A percentile compares a stretch with the other conserved stretches of the same genome.
Conservation (phyloP, 2,329 filamentous ascomycete species). For the Neofusicoccum parvum region DNA sequence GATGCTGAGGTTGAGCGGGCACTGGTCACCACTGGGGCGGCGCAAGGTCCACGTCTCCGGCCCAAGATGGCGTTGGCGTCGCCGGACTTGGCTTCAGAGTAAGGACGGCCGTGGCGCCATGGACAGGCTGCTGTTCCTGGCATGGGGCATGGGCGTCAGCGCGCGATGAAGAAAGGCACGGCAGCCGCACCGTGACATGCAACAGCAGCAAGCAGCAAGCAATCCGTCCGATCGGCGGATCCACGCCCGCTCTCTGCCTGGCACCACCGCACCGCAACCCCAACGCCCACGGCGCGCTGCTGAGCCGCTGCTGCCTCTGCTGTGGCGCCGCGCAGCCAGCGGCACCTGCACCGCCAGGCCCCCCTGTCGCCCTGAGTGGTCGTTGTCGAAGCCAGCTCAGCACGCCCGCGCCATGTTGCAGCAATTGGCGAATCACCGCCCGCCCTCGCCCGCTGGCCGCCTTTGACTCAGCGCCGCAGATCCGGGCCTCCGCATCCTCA, state of each 20-base stretch:
- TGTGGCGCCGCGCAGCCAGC: not conserved
- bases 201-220: not conserved
- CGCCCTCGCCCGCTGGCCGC: not conserved
- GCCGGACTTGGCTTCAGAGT: slow-evolving; percentile 5
- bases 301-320: not conserved
- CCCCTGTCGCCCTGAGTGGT: slow-evolving; percentile 4
- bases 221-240: not conserved
- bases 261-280: not conserved
- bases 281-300: too few species aligned
- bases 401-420: slow-evolving; percentile 6
- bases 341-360: not conserved
- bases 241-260: not conserved
- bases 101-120: slow-evolving; percentile 16
- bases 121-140: slow-evolving; percentile 17
- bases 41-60: not conserved
- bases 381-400: slow-evolving; percentile 9
- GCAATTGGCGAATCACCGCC: slow-evolving; percentile 12
- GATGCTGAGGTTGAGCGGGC: slow-evolving; percentile 4
- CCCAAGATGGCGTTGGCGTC: not conserved
- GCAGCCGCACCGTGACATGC: not conserved
- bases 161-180: slow-evolving; percentile 20
- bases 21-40: not conserved
- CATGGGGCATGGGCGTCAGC: not conserved
- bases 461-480: slow-evolving; percentile 20
- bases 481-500: not conserved